Base-by-base conservation (phyloP, 2,329 filamentous ascomycete species). In the Arthrobotrys entomopaga region DNA sequence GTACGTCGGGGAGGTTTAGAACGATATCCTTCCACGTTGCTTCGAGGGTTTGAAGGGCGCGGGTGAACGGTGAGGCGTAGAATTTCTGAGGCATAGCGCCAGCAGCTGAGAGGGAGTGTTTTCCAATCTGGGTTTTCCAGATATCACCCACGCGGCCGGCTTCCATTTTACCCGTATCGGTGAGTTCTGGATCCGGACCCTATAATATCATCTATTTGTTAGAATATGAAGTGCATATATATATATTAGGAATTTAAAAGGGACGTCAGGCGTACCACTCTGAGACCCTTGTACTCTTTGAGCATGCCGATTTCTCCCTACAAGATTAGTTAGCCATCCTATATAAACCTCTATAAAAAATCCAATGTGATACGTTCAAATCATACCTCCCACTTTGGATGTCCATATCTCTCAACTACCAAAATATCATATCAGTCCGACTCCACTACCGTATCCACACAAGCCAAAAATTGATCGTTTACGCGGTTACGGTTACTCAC, bases 41-140 rank as follows among this genome's bases (percentile, higher is more conserved):
- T 60, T 86, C 84, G 2, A 88, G 86, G 0, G 90, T 91, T 58
- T 85, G 82, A 7, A 88, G 82, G 78, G 88, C 91, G 52, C 90
- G 85, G 48, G 83, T 78, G 53, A 61, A 57, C 0, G 90, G 90
- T 42, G 86, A 88, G 22, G 84, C 85, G 81, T 90, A 90, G 82
- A 88, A 91, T 0, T 83, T 84, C 77, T 90, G 82, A 0, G 90
- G 89, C 11, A 85, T 82, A 0, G 88, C 71, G 24, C 64, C 71
- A 34, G 71, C 64, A 34, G 54, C 16, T 26, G 29, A 86, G 79
- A 89, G 87, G 38, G 84, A 84, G 65, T 87, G 82, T 0, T 82
- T 78, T 1, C 81, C 79, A 7, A 90, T 83, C 61, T 86, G 84
- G 3, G 82, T 80, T 60, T 82, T 82, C 85, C 88, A 90, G 81